Evolutionary conservation across 2,329 filamentous ascomycete species (phyloP).

Genomic region (Aulographum hederae): DNA sequence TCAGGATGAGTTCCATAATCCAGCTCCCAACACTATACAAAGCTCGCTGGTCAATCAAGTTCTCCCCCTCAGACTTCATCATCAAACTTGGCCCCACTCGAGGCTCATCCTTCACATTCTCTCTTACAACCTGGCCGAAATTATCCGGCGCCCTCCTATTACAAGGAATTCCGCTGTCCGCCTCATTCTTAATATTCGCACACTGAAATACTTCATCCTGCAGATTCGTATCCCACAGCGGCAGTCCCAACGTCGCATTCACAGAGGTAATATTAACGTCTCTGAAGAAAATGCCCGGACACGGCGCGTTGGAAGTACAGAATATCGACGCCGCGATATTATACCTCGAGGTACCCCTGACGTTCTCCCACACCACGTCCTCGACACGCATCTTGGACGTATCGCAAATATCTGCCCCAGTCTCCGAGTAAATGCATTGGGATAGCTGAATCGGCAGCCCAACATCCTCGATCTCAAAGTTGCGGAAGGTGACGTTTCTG

Average conservation of each 20-base stretch:
- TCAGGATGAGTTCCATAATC: too few relatives aligned
- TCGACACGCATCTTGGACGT: neutral
- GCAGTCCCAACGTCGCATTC: conserved; percentile 14
- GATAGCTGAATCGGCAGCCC: neutral
- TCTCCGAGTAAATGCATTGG: neutral
- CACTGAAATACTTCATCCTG: conserved; percentile 23
- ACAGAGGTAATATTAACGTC: conserved; percentile 23
- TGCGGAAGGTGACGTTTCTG: neutral
- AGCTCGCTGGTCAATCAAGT: too few relatives aligned
- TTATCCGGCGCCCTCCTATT: conserved; percentile 1
- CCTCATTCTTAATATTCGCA: conserved; percentile 17
- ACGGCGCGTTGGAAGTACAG: conserved; percentile 12
- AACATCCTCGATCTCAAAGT: neutral
- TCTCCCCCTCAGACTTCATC: too few relatives aligned
- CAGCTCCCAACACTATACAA: too few relatives aligned
- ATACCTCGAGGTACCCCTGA: neutral
- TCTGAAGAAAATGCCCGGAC: conserved; percentile 22
- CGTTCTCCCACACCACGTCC: neutral
- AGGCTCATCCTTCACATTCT: too few relatives aligned
- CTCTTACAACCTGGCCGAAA: neutral
- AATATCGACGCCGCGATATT: neutral
- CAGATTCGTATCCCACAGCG: conserved; percentile 10
- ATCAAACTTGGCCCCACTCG: too few relatives aligned
- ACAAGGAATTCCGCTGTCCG: conserved; percentile 1
- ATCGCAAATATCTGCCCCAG: neutral